phyloP scores from a whole-genome alignment of 768 basidiomycete genomes.

The Termitomyces sp. region DNA sequence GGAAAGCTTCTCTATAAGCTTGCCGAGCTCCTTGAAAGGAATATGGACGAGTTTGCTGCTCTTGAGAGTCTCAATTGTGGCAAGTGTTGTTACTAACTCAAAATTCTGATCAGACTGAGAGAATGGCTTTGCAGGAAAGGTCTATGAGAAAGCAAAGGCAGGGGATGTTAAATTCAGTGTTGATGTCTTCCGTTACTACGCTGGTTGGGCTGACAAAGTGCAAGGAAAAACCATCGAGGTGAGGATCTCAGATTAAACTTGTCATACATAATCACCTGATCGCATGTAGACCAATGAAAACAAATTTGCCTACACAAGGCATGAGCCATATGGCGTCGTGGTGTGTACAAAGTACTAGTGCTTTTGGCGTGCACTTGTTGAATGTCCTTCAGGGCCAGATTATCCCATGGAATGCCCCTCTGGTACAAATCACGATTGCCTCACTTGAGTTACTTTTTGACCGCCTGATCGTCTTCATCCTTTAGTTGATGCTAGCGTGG shows the following conservation, averaged over 20 bases:
- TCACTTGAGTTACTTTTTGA: neutral
- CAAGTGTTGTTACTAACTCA: slow-evolving; percentile 5
- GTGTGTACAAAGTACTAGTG: slow-evolving; percentile 21
- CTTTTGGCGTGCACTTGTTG: neutral
- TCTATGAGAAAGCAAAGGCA: slow-evolving; percentile 43
- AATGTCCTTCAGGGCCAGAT: slow-evolving; percentile 34
- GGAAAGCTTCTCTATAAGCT: slow-evolving; percentile 28
- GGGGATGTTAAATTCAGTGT: slow-evolving; percentile 46
- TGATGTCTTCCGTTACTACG: slow-evolving; percentile 66
- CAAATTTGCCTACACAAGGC: slow-evolving; percentile 28
- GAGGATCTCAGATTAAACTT: neutral
- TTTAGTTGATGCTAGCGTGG: slow-evolving; percentile 23
- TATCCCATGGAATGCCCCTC: slow-evolving; percentile 56
- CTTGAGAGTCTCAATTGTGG: slow-evolving; percentile 25
- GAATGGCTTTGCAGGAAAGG: slow-evolving; percentile 40
- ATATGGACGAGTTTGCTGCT: slow-evolving; percentile 26
- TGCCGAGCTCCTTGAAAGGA: slow-evolving; percentile 25
- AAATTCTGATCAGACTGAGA: neutral
- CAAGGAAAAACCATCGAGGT: slow-evolving; percentile 66
- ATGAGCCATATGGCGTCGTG: slow-evolving; percentile 58
- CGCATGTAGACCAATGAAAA: slow-evolving; percentile 20
- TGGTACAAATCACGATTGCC: slow-evolving; percentile 9
- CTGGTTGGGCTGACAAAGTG: slow-evolving; percentile 85
- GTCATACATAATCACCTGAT: neutral
- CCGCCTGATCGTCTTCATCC: neutral